Evolutionary conservation across 257 asterid genomes (phyloP).

Genomic region (Agastache rugosa): DNA sequence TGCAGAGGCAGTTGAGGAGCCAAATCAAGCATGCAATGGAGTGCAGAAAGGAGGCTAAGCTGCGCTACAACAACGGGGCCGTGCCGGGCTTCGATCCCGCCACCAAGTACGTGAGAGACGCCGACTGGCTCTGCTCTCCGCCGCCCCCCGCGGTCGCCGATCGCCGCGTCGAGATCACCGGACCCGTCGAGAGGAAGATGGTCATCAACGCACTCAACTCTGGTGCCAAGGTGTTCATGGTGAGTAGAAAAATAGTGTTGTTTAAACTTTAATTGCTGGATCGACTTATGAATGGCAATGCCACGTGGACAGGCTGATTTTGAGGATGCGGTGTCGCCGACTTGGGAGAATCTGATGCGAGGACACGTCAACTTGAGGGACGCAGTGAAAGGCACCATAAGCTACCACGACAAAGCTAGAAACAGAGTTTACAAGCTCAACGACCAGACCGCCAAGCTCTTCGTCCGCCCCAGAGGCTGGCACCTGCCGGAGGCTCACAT

Average conservation of each 20-base stretch:
- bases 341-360: slow-evolving; percentile 84
- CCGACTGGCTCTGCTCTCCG: slow-evolving; percentile 75
- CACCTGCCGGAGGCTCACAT: slow-evolving; percentile 93
- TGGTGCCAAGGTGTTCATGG: slow-evolving; percentile 98
- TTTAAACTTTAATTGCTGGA: no score
- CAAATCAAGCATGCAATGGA: slow-evolving; percentile 83
- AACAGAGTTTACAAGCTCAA: slow-evolving; percentile 80
- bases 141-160: slow-evolving; percentile 85
- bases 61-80: slow-evolving; percentile 65
- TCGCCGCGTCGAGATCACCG: slow-evolving; percentile 93
- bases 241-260: no score
- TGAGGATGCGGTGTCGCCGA: slow-evolving; percentile 95
- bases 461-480: slow-evolving; percentile 99
- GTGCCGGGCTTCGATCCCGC: slow-evolving; percentile 86
- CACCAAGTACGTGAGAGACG: slow-evolving; percentile 65
- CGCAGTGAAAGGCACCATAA: slow-evolving; percentile 83
- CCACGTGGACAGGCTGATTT: slow-evolving; percentile 73
- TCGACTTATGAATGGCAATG: no score
- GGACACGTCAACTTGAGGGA: slow-evolving; percentile 89
- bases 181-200: slow-evolving; percentile 97
- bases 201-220: slow-evolving; percentile 95
- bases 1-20: slow-evolving; percentile 76
- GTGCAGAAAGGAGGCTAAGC: slow-evolving; percentile 71
- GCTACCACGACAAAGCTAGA: slow-evolving; percentile 74
- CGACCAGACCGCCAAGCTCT: slow-evolving; percentile 80